Conservation (phyloP, 768 basidiomycete species). For the Xerocomus potaroensis region DNA sequence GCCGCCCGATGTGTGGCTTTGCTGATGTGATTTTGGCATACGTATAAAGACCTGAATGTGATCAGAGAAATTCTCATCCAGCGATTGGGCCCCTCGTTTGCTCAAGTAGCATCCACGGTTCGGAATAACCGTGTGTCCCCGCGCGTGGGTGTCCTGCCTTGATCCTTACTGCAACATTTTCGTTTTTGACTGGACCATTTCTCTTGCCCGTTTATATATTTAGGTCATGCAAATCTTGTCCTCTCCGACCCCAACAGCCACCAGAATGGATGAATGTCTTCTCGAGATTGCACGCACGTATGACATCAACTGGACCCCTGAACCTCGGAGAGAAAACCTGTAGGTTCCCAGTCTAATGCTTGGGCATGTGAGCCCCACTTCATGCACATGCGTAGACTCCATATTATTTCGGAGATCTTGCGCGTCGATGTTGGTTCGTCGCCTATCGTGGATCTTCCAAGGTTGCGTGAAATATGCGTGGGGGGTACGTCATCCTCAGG, state of each 20-base stretch:
- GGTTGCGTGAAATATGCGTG: conserved; percentile 53
- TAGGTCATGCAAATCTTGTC: conserved; percentile 52
- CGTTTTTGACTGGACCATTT: neutral
- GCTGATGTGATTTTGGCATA: neutral
- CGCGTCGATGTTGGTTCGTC: conserved; percentile 40
- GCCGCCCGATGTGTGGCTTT: neutral
- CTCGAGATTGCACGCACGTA: conserved; percentile 48
- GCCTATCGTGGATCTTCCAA: conserved; percentile 51
- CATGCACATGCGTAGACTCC: conserved; percentile 37
- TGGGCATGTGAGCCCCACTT: neutral
- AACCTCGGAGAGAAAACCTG: conserved; percentile 59
- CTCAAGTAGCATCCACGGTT: conserved; percentile 47
- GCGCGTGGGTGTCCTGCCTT: conserved; percentile 32
- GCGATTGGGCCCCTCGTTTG: conserved; percentile 55
- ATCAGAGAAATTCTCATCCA: conserved; percentile 54
- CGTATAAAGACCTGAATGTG: conserved; percentile 47
- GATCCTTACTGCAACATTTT: too few species aligned
- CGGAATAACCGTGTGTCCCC: conserved; percentile 51
- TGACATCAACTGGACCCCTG: conserved; percentile 58
- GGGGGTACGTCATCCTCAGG: conserved; percentile 43
- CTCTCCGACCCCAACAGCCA: conserved; percentile 51
- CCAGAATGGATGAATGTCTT: conserved; percentile 54
- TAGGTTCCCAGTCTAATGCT: conserved; percentile 28
- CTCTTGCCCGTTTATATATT: neutral
- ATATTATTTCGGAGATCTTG: conserved; percentile 56